Evolutionary conservation across 257 asterid species (phyloP), one percentile per base, ranked within the genome.

Genomic region (Vinca minor): DNA sequence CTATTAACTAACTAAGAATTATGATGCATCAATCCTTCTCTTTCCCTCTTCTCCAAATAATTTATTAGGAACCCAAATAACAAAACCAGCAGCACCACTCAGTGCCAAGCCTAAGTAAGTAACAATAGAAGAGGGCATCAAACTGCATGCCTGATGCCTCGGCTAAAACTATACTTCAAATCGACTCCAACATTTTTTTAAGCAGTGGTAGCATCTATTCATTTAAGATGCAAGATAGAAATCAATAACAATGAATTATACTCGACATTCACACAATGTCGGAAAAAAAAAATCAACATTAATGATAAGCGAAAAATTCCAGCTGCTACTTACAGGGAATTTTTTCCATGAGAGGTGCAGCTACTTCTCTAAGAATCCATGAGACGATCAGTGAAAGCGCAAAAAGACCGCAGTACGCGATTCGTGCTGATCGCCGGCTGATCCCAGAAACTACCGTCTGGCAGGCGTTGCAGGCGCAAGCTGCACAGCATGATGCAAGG

Each of bases 341-440:
- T 70, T 84, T 84, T 79, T 88, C 96, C 92, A 88, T 74, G 58
- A 88, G 80, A 48, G 96, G 96, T 0, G 96, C 90, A 61, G 96
- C 96, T 61, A 88, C 92, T 66, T 88, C 92, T n/a, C 96, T 76
- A 56, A 88, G 88, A 71, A 88, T 84, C 96, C 96, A 88, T 3
- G 96, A 82, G 45, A 88, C 96, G 18, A 88, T 60, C 67, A 88
- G 81, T 1, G 96, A 86, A 58, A 88, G 83, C 20, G 83, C 95
- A 11, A 88, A 88, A 56, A 88, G 95, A 23, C 96, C 96, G 45
- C 96, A 88, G 68, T 88, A 88, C 0, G 95, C 96, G 26, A 88
- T 86, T 67, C 96, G 91, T 38, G 96, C 96, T 21, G 96, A 88
- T 41, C 88, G 84, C 60, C 96, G 75, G 71, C 95, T 81, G 73